These are phyloP conservation scores for Vigna angularis DNA, from an alignment of 306 rosid genomes.

Conservation along the genomic window DNA sequence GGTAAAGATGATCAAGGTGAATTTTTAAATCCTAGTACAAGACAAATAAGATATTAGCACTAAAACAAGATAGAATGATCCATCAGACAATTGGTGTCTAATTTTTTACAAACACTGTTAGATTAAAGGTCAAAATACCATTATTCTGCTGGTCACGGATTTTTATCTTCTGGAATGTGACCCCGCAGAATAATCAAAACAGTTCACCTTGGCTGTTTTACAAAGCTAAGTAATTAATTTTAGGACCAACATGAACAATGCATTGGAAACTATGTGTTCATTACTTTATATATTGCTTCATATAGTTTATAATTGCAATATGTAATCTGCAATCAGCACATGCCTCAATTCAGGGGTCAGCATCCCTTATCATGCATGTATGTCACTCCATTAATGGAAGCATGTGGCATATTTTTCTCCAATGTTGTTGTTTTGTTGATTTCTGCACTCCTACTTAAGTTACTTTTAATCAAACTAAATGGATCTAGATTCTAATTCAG, in stretches of 20 bases:
- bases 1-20: slow-evolving; percentile 34
- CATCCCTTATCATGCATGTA: slow-evolving; percentile 37
- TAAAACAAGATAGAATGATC: slow-evolving; percentile 48
- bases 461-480: slow-evolving; percentile 14
- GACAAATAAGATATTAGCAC: slow-evolving; percentile 47
- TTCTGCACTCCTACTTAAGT: slow-evolving; percentile 22
- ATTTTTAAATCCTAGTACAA: slow-evolving; percentile 32
- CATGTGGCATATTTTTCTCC: slow-evolving; percentile 35
- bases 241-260: slow-evolving; percentile 27
- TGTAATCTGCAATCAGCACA: slow-evolving; percentile 43
- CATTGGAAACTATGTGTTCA: slow-evolving; percentile 9
- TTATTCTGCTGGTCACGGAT: slow-evolving; percentile 54
- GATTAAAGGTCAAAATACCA: slow-evolving; percentile 47
- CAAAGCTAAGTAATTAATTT: slow-evolving; percentile 24
- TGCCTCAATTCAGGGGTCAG: slow-evolving; percentile 50
- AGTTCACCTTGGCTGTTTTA: not conserved
- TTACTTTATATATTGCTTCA: slow-evolving; percentile 9
- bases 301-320: slow-evolving; percentile 21
- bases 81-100: slow-evolving; percentile 50
- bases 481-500: slow-evolving; percentile 36
- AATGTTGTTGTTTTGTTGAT: slow-evolving; percentile 25
- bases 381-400: slow-evolving; percentile 33
- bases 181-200: no score
- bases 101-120: slow-evolving; percentile 31
- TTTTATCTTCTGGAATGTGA: slow-evolving; percentile 11